Evolutionary conservation across 345 rosid genomes (phyloP), one percentile per base, ranked within the genome.

Genomic region (Eucalyptus marginata): DNA sequence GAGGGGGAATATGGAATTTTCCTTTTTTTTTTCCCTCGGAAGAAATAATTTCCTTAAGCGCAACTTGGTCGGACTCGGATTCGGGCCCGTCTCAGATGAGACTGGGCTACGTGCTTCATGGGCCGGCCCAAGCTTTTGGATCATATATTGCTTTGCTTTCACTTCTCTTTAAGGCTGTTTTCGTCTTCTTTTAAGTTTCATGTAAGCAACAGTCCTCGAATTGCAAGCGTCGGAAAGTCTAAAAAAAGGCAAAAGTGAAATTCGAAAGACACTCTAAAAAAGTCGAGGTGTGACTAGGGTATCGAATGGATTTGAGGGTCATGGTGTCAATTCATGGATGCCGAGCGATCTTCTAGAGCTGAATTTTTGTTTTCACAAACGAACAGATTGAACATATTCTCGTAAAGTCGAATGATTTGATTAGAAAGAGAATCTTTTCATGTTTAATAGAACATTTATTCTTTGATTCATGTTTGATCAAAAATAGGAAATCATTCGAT

Each of bases 321-420:
- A 17, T 6, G 11, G 12, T 68, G 24, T 68, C 81, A 17, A 52
- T 52, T 52, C 58, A 8, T 52, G 24, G 10, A 52, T 18, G 25
- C 10, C 8, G 5, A 2, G 58, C 2, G 68, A 36, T 20, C 13
- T 6, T 6, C 13, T 20, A 40, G 15, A 22, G 12, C 6, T 13
- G 44, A 68, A 9, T 68, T 2, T 68, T 68, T 68, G 2, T 68
- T 68, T 18, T 18, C 0, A 18, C 10, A 18, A 0, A 3, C 0
- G 11, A 7, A 64, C 5, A 2, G 0, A 64, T 3, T 0, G 9
- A 76, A 76, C 1, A 20, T 20, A 40, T 76, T 76, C 8, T 36
- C 0, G 0, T 10, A 36, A 2, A 20, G 2, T 17, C 2, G 7
- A 20, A 9, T 5, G 0, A 68, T 33, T 4, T 11, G 47, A 40